Evolutionary conservation across 306 rosid genomes (phyloP).

Genomic region (Corylus avellana): DNA sequence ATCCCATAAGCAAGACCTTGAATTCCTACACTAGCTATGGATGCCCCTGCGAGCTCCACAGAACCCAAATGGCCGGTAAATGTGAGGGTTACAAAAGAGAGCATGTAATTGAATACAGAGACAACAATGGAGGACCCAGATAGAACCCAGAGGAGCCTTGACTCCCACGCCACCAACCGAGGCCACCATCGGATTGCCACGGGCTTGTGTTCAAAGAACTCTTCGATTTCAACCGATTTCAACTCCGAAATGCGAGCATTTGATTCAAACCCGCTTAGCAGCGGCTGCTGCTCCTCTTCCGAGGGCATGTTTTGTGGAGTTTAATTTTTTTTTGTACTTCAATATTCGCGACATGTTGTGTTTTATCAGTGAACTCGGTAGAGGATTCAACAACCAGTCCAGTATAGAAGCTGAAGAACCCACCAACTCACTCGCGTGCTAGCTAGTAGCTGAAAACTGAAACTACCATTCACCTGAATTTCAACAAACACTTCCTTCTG

Average conservation of each 20-base stretch:
- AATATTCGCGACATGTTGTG: no score
- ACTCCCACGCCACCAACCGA: conserved; percentile 65
- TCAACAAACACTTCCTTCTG: no score
- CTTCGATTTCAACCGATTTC: conserved; percentile 24
- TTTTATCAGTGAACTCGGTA: no score
- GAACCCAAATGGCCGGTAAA: conserved; percentile 69
- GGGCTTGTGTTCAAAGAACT: conserved; percentile 28
- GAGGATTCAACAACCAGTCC: no score
- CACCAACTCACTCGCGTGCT: no score
- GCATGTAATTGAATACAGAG: conserved; percentile 45
- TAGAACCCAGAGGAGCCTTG: conserved; percentile 65
- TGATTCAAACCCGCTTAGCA: neutral
- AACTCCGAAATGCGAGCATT: neutral
- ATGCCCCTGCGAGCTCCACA: conserved; percentile 69
- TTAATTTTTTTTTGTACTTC: no score
- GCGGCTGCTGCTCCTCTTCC: neutral
- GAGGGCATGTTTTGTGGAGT: neutral
- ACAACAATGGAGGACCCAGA: conserved; percentile 48
- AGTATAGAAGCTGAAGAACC: no score
- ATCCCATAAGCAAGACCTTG: conserved; percentile 80
- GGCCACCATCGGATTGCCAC: conserved; percentile 42
- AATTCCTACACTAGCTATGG: conserved; percentile 68
- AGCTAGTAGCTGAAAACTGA: no score
- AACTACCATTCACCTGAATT: no score
- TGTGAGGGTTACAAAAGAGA: conserved; percentile 46